These are phyloP conservation scores for Hymenoscyphus fructigenus DNA, from an alignment of 2,329 filamentous ascomycete genomes.

Conservation along the genomic window DNA sequence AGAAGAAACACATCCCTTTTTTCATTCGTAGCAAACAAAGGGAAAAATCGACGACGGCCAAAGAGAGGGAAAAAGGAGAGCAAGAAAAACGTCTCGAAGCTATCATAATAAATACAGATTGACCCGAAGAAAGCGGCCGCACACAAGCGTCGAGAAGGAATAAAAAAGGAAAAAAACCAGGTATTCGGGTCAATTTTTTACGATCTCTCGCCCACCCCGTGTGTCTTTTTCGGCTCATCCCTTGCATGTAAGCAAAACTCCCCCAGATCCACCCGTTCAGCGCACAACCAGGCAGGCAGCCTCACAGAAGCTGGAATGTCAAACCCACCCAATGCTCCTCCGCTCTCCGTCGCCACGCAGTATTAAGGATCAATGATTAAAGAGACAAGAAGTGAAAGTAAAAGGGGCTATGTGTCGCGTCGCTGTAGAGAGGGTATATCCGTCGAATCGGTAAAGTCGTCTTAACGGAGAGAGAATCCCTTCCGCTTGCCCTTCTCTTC, in stretches of 20 bases:
- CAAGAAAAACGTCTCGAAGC: slow-evolving; percentile 33
- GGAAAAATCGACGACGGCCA: slow-evolving; percentile 27
- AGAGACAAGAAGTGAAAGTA: slow-evolving; percentile 38
- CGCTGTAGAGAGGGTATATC: slow-evolving; percentile 29
- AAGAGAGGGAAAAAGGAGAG: slow-evolving; percentile 27
- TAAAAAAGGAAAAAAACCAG: slow-evolving; percentile 18
- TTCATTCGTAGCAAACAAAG: slow-evolving; percentile 31
- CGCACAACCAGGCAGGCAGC: slow-evolving; percentile 26
- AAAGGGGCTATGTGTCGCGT: slow-evolving; percentile 31
- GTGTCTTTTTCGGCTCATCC: slow-evolving; percentile 21
- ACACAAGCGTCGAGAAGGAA: slow-evolving; percentile 15
- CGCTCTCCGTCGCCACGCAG: slow-evolving; percentile 26
- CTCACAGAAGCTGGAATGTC: slow-evolving; percentile 35
- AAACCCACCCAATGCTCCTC: slow-evolving; percentile 29
- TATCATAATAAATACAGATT: slow-evolving; percentile 37
- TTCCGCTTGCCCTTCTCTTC: slow-evolving; percentile 99
- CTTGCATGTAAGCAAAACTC: slow-evolving; percentile 27
- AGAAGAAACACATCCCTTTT: slow-evolving; percentile 25
- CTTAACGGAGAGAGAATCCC: slow-evolving; percentile 97
- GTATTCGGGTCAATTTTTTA: slow-evolving; percentile 28
- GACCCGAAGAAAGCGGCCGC: slow-evolving; percentile 27
- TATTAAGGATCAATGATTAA: slow-evolving; percentile 38
- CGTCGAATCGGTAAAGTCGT: slow-evolving; percentile 18
- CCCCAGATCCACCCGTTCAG: slow-evolving; percentile 28
- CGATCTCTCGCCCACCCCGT: slow-evolving; percentile 23